Percentiles rank a stretch among this genome's conserved stretches.
Evolutionary conservation across 768 basidiomycete species (phyloP).

Genomic region (Kwoniella sp.): DNA sequence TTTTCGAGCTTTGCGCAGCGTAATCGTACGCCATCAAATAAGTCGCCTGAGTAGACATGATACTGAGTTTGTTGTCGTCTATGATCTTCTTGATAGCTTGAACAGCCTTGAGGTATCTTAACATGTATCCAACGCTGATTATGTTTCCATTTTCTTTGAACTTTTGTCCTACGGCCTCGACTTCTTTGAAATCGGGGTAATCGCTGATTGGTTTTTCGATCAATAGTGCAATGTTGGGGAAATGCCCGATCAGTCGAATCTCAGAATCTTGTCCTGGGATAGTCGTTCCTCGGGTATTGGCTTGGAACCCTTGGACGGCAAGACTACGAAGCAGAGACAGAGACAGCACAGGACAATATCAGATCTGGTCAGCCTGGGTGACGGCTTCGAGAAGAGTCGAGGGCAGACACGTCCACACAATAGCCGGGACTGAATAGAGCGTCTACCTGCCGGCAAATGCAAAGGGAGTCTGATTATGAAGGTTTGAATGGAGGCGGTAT

Average conservation of each 20-base stretch:
- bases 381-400: too few species aligned
- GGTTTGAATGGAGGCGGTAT: neutral
- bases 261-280: conserved; percentile 77
- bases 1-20: conserved; percentile 14
- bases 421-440: too few species aligned
- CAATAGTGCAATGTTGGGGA: conserved; percentile 85
- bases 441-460: too few species aligned
- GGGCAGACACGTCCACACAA: too few species aligned
- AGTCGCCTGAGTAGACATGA: conserved; percentile 89
- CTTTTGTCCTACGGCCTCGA: conserved; percentile 22
- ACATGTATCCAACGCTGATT: conserved; percentile 65
- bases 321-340: conserved; percentile 57
- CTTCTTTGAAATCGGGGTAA: conserved; percentile 55
- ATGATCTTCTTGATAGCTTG: conserved; percentile 95
- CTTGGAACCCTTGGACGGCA: conserved; percentile 66
- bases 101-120: conserved; percentile 87
- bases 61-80: conserved; percentile 83
- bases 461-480: too few species aligned
- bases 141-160: conserved; percentile 55
- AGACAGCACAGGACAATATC: too few species aligned
- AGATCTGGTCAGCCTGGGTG: neutral
- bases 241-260: conserved; percentile 74
- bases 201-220: conserved; percentile 89
- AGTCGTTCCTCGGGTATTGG: conserved; percentile 78
- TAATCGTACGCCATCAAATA: conserved; percentile 61